phyloP scores from a whole-genome alignment of 768 basidiomycete genomes.

The Lentinula sp. region DNA sequence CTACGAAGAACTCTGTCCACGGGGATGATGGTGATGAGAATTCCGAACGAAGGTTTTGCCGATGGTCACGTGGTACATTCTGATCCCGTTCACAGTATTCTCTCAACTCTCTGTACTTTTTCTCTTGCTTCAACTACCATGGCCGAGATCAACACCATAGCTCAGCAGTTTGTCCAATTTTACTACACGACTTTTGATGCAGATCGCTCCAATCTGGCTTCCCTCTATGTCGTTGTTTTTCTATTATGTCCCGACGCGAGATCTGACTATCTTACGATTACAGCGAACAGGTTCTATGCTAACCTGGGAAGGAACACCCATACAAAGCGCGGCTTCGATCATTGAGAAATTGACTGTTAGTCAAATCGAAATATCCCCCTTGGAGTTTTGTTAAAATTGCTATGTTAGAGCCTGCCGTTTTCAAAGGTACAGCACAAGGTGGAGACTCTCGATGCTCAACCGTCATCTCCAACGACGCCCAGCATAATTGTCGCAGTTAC shows the following conservation, averaged over 20 bases:
- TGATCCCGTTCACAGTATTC: not conserved
- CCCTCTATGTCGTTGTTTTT: conserved; percentile 70
- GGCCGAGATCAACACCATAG: conserved; percentile 71
- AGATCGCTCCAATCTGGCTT: conserved; percentile 45
- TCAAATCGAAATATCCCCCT: not conserved
- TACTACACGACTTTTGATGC: conserved; percentile 80
- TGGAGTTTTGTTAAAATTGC: not conserved
- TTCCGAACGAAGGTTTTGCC: not conserved
- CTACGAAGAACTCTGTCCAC: not conserved
- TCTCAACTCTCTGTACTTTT: conserved; percentile 10
- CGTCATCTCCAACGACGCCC: conserved; percentile 52
- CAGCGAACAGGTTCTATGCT: conserved; percentile 84
- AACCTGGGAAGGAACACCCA: conserved; percentile 63
- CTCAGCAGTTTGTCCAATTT: conserved; percentile 72
- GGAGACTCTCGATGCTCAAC: conserved; percentile 83
- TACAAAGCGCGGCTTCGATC: conserved; percentile 52
- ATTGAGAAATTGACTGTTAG: conserved; percentile 69
- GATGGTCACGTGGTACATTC: conserved; percentile 1
- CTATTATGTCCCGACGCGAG: conserved; percentile 9
- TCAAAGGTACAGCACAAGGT: conserved; percentile 75
- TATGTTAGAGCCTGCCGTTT: conserved; percentile 67
- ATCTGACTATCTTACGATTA: conserved; percentile 22
- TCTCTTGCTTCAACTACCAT: conserved; percentile 27
- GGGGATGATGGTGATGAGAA: not conserved
- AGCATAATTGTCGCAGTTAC: conserved; percentile 81